A percentile compares a stretch with the other conserved stretches of the same genome.
phyloP scores from a whole-genome alignment of 139 green algal species.

The Volvox reticuliferus region DNA sequence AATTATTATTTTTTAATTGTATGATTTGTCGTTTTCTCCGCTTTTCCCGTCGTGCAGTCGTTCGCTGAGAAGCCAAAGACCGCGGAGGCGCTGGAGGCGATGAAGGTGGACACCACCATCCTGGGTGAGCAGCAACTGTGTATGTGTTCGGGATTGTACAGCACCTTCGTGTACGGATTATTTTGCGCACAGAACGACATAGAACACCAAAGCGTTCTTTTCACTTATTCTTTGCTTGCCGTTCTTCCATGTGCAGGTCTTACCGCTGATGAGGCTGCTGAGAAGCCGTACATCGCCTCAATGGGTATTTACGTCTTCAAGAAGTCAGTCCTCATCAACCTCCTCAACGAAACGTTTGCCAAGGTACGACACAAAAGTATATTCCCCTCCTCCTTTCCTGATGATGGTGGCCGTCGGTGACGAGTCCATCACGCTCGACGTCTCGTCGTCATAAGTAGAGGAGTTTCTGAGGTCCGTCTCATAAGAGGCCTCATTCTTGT shows the following conservation, averaged over 20 bases:
- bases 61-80: conserved; percentile 98
- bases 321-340: conserved; percentile 89
- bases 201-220: neutral
- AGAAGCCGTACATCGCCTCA: conserved; percentile 96
- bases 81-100: conserved; percentile 90
- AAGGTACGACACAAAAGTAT: conserved; percentile 15
- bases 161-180: too few relatives aligned
- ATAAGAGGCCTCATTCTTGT: too few relatives aligned
- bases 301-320: conserved; percentile 99
- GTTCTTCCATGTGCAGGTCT: conserved; percentile 59
- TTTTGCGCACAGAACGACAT: too few relatives aligned
- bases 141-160: neutral
- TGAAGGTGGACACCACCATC: conserved; percentile 96
- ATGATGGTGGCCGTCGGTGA: too few relatives aligned
- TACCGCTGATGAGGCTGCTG: conserved; percentile 73
- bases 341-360: conserved; percentile 69
- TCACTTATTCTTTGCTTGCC: neutral
- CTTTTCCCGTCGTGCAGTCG: conserved; percentile 13
- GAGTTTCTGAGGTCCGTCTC: too few relatives aligned
- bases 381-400: neutral
- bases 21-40: too few relatives aligned
- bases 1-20: too few relatives aligned
- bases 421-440: too few relatives aligned
- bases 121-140: conserved; percentile 18
- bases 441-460: too few relatives aligned